Percentiles rank a stretch among this genome's conserved stretches.
phyloP scores from a whole-genome alignment of 164 flowering plant genomes.

The Vitis amurensis region DNA sequence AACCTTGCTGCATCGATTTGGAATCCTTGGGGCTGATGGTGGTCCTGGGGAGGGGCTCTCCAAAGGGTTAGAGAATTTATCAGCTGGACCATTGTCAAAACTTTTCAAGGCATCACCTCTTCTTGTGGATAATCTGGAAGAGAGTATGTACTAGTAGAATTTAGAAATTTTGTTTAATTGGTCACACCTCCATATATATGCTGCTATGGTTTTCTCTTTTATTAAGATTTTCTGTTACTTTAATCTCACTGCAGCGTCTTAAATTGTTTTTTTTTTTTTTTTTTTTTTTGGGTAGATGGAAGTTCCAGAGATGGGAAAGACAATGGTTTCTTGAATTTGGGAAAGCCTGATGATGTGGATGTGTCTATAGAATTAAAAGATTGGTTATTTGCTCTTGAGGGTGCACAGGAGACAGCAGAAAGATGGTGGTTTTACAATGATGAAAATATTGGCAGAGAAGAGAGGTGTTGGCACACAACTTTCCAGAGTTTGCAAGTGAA shows the following conservation, averaged over 20 bases:
- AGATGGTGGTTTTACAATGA: slow-evolving; percentile 39
- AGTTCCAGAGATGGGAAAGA: slow-evolving; percentile 38
- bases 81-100: slow-evolving; percentile 77
- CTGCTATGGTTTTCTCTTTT: background rate
- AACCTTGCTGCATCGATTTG: slow-evolving; percentile 87
- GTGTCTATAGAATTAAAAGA: slow-evolving; percentile 74
- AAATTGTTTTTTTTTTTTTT: slow-evolving; percentile 2
- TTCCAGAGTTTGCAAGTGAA: slow-evolving; percentile 64
- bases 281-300: slow-evolving; percentile 51
- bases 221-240: background rate
- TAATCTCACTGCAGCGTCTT: background rate
- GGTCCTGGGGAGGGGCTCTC: slow-evolving; percentile 88
- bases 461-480: slow-evolving; percentile 88
- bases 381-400: slow-evolving; percentile 97
- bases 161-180: background rate
- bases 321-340: slow-evolving; percentile 50
- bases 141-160: slow-evolving; percentile 41
- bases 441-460: slow-evolving; percentile 56
- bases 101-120: slow-evolving; percentile 68
- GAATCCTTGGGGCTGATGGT: slow-evolving; percentile 92
- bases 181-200: background rate
- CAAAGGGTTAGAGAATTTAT: slow-evolving; percentile 74
- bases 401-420: slow-evolving; percentile 70
- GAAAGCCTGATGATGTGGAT: slow-evolving; percentile 86
- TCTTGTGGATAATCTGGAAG: slow-evolving; percentile 32